These are phyloP conservation scores for Phytophthora nicotianae DNA, from an alignment of 352 stramenopile species.

Conservation along the genomic window DNA sequence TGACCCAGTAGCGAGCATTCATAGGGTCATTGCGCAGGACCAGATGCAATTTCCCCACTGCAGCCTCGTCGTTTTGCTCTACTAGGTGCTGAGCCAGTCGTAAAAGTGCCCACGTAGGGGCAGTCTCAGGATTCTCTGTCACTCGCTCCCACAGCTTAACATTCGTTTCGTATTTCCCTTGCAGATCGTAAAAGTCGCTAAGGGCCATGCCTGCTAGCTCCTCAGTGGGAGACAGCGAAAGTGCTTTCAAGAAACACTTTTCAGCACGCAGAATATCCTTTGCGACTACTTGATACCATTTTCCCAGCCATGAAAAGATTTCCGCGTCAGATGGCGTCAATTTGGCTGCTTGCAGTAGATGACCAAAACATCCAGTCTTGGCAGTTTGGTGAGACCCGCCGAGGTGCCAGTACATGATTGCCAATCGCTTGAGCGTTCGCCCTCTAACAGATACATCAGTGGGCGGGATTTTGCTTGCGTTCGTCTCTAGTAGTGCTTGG, in stretches of 20 bases:
- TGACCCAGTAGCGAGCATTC: conserved; percentile 71
- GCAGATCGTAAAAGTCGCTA: conserved; percentile 71
- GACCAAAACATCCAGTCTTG: conserved; percentile 67
- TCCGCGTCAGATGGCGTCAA: conserved; percentile 67
- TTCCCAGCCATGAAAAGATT: conserved; percentile 75
- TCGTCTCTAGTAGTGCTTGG: conserved; percentile 44
- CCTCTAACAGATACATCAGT: conserved; percentile 31
- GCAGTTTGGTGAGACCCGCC: conserved; percentile 50
- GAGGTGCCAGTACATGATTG: conserved; percentile 79
- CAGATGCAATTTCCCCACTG: conserved; percentile 73
- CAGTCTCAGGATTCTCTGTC: conserved; percentile 56
- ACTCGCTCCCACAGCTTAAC: conserved; percentile 76
- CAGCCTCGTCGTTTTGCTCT: conserved; percentile 65
- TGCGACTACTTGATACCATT: conserved; percentile 74
- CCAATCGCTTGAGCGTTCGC: conserved; percentile 66
- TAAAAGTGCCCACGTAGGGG: conserved; percentile 77
- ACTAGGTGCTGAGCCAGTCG: conserved; percentile 75
- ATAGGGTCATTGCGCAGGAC: conserved; percentile 74
- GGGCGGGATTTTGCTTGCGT: conserved; percentile 33
- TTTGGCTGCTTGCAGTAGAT: conserved; percentile 77
- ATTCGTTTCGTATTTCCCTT: conserved; percentile 66
- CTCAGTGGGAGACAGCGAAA: conserved; percentile 58
- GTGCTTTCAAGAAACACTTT: conserved; percentile 87
- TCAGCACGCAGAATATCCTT: conserved; percentile 73
- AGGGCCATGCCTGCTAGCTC: conserved; percentile 65